Percentiles rank a stretch among this genome's conserved stretches.
phyloP scores from a whole-genome alignment of 2,329 filamentous ascomycete species.

The Neopestalotiopsis clavispora region DNA sequence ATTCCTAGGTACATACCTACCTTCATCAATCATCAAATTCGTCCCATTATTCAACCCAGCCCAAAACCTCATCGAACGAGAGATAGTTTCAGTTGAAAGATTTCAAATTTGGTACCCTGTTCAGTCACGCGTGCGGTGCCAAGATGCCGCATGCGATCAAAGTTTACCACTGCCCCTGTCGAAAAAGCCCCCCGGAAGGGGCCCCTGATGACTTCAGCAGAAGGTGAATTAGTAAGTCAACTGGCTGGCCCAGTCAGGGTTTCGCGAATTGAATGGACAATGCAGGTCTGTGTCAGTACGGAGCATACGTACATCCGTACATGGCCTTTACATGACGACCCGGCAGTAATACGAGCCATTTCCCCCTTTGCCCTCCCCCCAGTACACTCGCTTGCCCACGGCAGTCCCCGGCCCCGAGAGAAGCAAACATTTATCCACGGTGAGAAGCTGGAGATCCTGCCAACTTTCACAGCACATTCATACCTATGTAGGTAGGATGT shows the following conservation, averaged over 20 bases:
- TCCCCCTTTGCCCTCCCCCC: no score
- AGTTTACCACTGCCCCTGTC: not conserved
- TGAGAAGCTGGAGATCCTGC: no score
- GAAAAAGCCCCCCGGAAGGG: not conserved
- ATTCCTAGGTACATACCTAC: not conserved
- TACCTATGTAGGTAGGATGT: no score
- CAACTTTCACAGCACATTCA: no score
- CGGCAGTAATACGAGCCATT: not conserved
- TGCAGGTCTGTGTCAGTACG: not conserved
- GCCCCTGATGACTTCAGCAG: not conserved
- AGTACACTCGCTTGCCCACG: no score
- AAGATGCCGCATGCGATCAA: constrained; percentile 1
- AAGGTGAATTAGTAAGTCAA: not conserved
- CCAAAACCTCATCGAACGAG: not conserved
- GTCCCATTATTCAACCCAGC: not conserved
- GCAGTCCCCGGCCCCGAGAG: not conserved
- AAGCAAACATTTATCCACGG: not conserved
- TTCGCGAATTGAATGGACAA: not conserved
- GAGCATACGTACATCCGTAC: no score
- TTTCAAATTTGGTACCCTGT: not conserved
- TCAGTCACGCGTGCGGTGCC: not conserved
- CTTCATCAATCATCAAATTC: not conserved
- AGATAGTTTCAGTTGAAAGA: not conserved
- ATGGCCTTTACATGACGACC: not conserved
- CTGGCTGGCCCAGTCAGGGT: not conserved